Percentiles rank a stretch among this genome's conserved stretches.
Conservation (phyloP, 495 filamentous ascomycete species). For the Hypoxylon intermedium region DNA sequence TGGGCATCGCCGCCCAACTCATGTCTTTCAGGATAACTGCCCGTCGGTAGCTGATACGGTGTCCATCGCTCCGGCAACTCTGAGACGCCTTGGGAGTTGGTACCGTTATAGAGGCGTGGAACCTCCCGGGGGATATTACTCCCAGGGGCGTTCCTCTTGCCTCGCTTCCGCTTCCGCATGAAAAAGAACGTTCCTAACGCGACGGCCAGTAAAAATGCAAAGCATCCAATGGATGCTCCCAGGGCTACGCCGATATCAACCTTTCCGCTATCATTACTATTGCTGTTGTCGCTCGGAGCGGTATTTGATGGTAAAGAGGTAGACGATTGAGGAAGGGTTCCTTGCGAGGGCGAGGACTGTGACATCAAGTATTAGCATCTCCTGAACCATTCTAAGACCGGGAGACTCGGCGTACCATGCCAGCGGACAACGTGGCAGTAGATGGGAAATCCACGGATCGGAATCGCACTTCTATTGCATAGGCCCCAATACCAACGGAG, state of each 20-base stretch:
- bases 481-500: background rate
- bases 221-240: background rate
- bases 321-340: background rate
- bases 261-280: background rate
- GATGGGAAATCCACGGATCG: background rate
- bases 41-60: background rate
- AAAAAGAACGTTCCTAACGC: background rate
- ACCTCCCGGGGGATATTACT: background rate
- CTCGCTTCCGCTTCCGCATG: background rate
- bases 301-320: background rate
- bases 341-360: background rate
- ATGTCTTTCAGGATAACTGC: background rate
- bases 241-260: background rate
- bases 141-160: background rate
- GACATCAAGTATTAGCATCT: too few species aligned
- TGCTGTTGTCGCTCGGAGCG: background rate
- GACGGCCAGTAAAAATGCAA: background rate
- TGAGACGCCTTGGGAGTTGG: background rate
- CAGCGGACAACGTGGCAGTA: background rate
- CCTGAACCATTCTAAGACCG: too few species aligned
- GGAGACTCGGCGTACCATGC: background rate
- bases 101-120: background rate
- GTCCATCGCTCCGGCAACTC: background rate
- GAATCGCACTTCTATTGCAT: background rate
- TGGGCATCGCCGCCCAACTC: background rate